phyloP scores from a whole-genome alignment of 1,139 yeast genomes.

The Kazachstania sp. region DNA sequence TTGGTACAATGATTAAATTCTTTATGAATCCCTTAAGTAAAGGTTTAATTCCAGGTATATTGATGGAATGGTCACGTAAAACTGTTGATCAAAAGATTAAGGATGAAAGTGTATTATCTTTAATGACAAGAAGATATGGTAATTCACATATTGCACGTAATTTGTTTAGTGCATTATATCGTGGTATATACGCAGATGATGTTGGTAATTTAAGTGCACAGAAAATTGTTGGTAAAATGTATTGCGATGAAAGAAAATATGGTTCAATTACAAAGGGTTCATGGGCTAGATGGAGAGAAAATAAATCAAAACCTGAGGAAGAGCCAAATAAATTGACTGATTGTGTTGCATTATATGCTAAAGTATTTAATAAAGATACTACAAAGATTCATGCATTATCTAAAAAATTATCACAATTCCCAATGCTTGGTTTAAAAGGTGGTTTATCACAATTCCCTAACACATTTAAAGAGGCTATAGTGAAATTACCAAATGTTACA shows the following conservation, averaged over 20 bases:
- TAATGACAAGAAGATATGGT: constrained; percentile 65
- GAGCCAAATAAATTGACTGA: constrained; percentile 7
- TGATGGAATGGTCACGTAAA: constrained; percentile 33
- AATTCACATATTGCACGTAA: constrained; percentile 45
- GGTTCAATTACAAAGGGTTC: constrained; percentile 49
- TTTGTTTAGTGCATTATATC: constrained; percentile 70
- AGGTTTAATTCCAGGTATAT: constrained; percentile 34
- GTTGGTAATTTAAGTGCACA: constrained; percentile 55
- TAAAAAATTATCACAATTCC: constrained; percentile 36
- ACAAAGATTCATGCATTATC: constrained; percentile 36
- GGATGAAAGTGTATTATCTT: constrained; percentile 69
- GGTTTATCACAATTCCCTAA: constrained; percentile 51
- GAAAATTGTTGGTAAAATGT: constrained; percentile 46
- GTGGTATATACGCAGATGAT: constrained; percentile 92
- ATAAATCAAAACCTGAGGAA: constrained; percentile 8
- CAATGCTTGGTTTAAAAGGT: constrained; percentile 44
- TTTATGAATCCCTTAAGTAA: constrained; percentile 38
- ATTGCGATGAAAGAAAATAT: constrained; percentile 45
- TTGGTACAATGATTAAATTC: constrained; percentile 36
- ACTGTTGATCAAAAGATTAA: constrained; percentile 14
- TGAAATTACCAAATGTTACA: constrained; percentile 35
- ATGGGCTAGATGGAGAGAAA: constrained; percentile 14
- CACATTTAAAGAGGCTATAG: constrained; percentile 35
- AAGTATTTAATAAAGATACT: constrained; percentile 32
- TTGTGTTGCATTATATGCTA: constrained; percentile 15